Evolutionary conservation across 306 rosid species (phyloP).

Genomic region (Bauhinia variegata): DNA sequence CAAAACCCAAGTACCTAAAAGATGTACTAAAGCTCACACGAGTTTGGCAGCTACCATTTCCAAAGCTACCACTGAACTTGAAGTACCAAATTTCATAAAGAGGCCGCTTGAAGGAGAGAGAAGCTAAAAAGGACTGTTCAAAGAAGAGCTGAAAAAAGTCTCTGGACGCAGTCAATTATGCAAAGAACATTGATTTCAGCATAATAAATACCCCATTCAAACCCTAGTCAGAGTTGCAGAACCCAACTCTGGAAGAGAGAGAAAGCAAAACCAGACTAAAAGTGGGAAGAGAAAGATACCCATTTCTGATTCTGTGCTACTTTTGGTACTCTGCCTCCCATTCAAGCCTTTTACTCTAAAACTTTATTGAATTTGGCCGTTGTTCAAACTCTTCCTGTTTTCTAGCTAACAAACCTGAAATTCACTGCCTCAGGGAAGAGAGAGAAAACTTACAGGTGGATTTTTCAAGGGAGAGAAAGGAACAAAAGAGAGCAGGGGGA

Average conservation of each 20-base stretch:
- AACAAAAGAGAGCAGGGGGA: neutral
- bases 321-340: conserved; percentile 64
- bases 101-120: conserved; percentile 62
- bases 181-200: conserved; percentile 70
- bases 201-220: conserved; percentile 72
- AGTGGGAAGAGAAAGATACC: conserved; percentile 79
- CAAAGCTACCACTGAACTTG: conserved; percentile 62
- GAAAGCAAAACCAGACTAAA: conserved; percentile 47
- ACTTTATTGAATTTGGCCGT: conserved; percentile 51
- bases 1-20: conserved; percentile 49
- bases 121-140: conserved; percentile 55
- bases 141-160: conserved; percentile 58
- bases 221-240: conserved; percentile 86
- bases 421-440: conserved; percentile 41
- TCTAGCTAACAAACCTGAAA: conserved; percentile 51
- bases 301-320: conserved; percentile 80
- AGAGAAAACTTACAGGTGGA: conserved; percentile 13
- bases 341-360: conserved; percentile 57
- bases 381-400: conserved; percentile 48
- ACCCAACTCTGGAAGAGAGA: conserved; percentile 50
- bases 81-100: conserved; percentile 61
- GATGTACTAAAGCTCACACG: conserved; percentile 54
- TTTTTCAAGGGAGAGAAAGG: conserved; percentile 21
- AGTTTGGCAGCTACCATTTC: conserved; percentile 75
- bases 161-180: conserved; percentile 57